These are phyloP conservation scores for Cercospora citrullina DNA, from an alignment of 2,329 filamentous ascomycete genomes.

Conservation along the genomic window DNA sequence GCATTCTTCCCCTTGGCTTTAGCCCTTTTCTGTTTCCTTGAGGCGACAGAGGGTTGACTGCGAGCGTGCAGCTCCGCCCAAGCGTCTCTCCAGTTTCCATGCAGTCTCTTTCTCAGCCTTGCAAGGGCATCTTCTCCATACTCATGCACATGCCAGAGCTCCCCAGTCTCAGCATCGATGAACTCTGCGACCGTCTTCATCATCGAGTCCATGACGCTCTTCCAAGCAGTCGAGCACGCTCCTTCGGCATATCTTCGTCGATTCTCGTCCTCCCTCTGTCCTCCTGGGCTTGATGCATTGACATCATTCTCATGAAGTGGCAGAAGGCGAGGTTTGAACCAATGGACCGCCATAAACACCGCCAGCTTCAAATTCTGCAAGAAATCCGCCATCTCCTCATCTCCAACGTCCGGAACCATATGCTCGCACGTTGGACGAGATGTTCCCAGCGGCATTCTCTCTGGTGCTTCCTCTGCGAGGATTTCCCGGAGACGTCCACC, in stretches of 20 bases:
- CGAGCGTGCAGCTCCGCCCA: not conserved
- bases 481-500: not conserved
- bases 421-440: not conserved
- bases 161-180: not conserved
- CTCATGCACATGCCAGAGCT: not conserved
- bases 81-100: not conserved
- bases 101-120: not conserved
- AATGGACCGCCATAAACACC: not conserved
- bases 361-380: not conserved
- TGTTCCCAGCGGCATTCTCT: not conserved
- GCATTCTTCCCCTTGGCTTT: not conserved
- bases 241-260: not conserved
- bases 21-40: not conserved
- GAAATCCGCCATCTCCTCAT: not conserved
- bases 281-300: not conserved
- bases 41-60: not conserved
- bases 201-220: not conserved
- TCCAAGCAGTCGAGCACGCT: slow-evolving; percentile 2
- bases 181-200: not conserved
- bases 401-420: not conserved
- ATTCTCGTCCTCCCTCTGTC: not conserved
- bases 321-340: not conserved
- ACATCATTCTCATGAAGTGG: not conserved
- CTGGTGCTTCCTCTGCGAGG: not conserved
- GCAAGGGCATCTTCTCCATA: not conserved